Base-by-base conservation (phyloP, 2,329 filamentous ascomycete species). In the Penicillium sp. region DNA sequence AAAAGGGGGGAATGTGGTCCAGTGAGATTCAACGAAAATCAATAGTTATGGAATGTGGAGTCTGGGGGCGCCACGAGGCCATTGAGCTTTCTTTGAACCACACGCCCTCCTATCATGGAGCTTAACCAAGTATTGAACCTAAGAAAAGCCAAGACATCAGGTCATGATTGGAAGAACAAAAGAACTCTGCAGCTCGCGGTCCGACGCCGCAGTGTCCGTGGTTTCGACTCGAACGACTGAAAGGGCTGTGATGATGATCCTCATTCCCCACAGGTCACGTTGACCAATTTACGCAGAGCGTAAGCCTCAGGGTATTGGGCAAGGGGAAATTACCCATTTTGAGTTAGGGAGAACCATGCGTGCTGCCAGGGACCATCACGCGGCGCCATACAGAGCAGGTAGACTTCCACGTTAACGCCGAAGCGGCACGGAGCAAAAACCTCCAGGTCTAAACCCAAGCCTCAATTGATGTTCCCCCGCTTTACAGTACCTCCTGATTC, bases 31-130 rank as follows among this genome's bases (percentile, higher is more conserved):
- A 51, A 49, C 11, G 12, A 49, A 55, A 50, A 29, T 54, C 55
- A 52, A 57, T 60, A 58, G 58, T 59, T 43, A 25, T 47, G 52
- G 53, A 55, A 57, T 53, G 60, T 64, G 61, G 60, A 62, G 61
- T 58, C 51, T 55, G 53, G 59, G 53, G 59, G 15, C 46, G 53
- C 54, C 60, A 62, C 61, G 60, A 63, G 56, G 54, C 41, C 50
- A 22, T 42, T 37, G 40, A 41, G 40, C 54, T 50, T 37, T 43
- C 45, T 53, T 53, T 46, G 45, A 50, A 35, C 49, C 20, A 41
- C 35, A 42, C 27, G 15, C 9, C 37, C 61, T 60, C 59, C 60
- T 64, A 60, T 60, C 59, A 42, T 60, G 55, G 57, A 60, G 41
- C 52, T 15, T 47, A 14, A 31, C 41, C 15, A 18, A 51, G 31